Percentiles rank a stretch among this genome's conserved stretches.
phyloP scores from a whole-genome alignment of 768 basidiomycete genomes.

The Pleurotus ostreatus region DNA sequence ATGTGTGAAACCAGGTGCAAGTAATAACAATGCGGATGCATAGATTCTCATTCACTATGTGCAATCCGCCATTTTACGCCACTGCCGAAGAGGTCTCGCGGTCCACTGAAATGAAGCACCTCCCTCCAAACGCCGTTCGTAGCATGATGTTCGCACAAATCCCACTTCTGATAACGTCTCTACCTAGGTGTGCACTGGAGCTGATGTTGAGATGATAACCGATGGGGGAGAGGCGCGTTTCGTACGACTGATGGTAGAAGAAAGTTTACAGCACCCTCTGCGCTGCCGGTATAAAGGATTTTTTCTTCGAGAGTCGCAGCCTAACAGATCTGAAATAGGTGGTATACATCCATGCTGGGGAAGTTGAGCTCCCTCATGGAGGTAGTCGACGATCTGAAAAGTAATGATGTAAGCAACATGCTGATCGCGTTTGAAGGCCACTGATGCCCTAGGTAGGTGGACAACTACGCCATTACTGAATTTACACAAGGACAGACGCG shows the following conservation, averaged over 20 bases:
- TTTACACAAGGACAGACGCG: constrained; percentile 85
- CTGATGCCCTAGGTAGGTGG: constrained; percentile 44
- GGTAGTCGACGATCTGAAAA: constrained; percentile 53
- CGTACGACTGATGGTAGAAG: constrained; percentile 70
- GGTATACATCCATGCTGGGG: constrained; percentile 94
- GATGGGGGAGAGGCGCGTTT: constrained; percentile 83
- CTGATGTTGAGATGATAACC: constrained; percentile 85
- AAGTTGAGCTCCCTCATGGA: constrained; percentile 71
- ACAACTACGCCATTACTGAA: constrained; percentile 83
- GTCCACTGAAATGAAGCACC: constrained; percentile 60
- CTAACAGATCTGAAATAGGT: constrained; percentile 37
- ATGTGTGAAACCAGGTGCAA: too few relatives aligned
- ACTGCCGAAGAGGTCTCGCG: constrained; percentile 61
- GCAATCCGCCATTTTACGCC: constrained; percentile 96
- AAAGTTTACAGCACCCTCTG: constrained; percentile 51
- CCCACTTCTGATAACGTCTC: neutral
- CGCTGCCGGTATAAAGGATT: constrained; percentile 57
- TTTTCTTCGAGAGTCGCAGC: too few relatives aligned
- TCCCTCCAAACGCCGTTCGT: constrained; percentile 67
- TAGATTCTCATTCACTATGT: constrained; percentile 82
- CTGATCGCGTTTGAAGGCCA: too few relatives aligned
- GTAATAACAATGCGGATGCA: neutral
- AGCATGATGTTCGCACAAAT: neutral
- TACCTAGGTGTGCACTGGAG: constrained; percentile 77
- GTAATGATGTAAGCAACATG: constrained; percentile 24